phyloP scores from a whole-genome alignment of 306 rosid species.

The Lagenaria siceraria region DNA sequence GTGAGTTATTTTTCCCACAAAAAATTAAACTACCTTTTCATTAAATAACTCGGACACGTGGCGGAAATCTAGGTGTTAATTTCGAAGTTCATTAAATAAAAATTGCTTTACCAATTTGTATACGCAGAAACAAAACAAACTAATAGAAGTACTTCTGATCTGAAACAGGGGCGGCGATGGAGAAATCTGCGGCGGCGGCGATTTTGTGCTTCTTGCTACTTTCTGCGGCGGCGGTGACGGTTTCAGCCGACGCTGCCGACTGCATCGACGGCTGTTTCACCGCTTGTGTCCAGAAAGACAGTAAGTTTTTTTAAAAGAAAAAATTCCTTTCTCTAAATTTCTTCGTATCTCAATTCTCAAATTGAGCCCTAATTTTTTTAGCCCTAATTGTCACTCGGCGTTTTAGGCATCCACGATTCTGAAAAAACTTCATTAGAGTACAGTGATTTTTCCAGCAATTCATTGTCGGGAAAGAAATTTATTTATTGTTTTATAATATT shows the following conservation, averaged over 20 bases:
- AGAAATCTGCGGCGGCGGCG: background rate
- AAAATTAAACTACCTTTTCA: background rate
- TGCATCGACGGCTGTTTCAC: conserved; percentile 6
- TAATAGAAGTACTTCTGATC: background rate
- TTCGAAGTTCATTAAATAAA: background rate
- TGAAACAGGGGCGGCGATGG: background rate
- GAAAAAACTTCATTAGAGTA: too few species aligned
- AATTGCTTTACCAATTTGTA: background rate
- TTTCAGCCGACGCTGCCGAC: background rate
- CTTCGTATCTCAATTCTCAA: too few species aligned
- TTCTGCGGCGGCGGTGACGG: background rate
- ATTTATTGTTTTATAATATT: too few species aligned
- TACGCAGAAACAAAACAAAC: background rate
- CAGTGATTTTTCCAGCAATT: too few species aligned
- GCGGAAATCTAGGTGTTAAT: background rate
- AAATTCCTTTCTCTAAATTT: too few species aligned
- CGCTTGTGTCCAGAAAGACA: background rate
- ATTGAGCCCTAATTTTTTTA: too few species aligned
- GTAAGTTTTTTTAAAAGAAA: background rate
- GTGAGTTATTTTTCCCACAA: background rate
- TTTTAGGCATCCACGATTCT: too few species aligned
- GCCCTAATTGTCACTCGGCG: too few species aligned
- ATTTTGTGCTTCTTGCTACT: background rate
- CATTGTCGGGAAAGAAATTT: too few species aligned
- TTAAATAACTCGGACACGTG: background rate